Evolutionary conservation across 352 stramenopile species (phyloP).

Genomic region (Globisporangium acanthophoron): DNA sequence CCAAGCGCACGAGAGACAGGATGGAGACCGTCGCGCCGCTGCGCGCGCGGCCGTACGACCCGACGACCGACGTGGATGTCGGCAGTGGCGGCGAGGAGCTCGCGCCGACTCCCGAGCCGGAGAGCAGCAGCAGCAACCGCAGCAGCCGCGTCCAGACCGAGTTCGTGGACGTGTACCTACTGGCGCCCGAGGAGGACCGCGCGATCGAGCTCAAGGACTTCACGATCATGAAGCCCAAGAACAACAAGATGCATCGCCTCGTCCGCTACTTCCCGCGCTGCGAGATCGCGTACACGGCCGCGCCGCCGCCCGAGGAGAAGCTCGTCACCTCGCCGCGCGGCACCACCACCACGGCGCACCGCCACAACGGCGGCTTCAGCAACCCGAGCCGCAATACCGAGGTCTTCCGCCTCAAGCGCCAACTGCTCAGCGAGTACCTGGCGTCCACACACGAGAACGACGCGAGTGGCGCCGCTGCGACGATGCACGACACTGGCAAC

Average conservation of each 20-base stretch:
- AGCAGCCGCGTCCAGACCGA: slow-evolving; percentile 29
- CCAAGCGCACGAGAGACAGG: neutral
- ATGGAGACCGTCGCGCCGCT: neutral
- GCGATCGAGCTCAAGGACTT: slow-evolving; percentile 72
- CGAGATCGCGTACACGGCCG: slow-evolving; percentile 67
- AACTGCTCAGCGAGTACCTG: slow-evolving; percentile 56
- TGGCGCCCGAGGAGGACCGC: slow-evolving; percentile 55
- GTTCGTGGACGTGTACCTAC: slow-evolving; percentile 66
- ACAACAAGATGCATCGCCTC: slow-evolving; percentile 70
- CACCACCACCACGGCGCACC: slow-evolving; percentile 42
- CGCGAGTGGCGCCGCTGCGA: neutral
- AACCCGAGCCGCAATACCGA: slow-evolving; percentile 66
- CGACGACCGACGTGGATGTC: slow-evolving; percentile 10
- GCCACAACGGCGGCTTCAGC: slow-evolving; percentile 68
- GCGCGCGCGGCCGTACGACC: slow-evolving; percentile 10
- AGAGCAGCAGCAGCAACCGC: neutral
- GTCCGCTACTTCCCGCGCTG: slow-evolving; percentile 59
- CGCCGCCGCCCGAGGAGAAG: slow-evolving; percentile 53
- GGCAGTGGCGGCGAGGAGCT: slow-evolving; percentile 1
- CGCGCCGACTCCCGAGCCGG: neutral
- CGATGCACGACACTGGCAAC: neutral
- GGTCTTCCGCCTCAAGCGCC: slow-evolving; percentile 63
- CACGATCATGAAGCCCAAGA: slow-evolving; percentile 80
- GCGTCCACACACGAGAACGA: slow-evolving; percentile 14
- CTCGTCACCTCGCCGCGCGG: slow-evolving; percentile 44